Evolutionary conservation across 129 eudicot genomes (phyloP), one percentile per base, ranked within the genome.

Genomic region (Oenanthe sinensis): DNA sequence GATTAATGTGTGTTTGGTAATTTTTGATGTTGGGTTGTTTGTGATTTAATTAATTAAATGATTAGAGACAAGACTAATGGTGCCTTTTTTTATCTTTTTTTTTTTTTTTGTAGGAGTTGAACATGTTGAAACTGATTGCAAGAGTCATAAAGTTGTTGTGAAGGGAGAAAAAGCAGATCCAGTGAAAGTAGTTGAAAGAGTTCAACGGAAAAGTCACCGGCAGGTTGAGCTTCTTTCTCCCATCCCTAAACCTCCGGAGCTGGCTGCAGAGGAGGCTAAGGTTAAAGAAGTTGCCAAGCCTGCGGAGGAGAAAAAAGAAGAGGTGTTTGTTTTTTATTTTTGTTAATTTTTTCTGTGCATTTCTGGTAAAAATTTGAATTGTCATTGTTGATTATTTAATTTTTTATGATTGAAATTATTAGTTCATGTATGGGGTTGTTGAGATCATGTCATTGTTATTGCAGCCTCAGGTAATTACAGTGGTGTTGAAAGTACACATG

Each of bases 401-500:
- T 33, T 33, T 33, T 33, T 33, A 33, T 33, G 36, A 33, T 33
- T 33, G 36, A 33, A 50, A 8, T 39, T 20, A 3, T 26, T 9
- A 28, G 68, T 46, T 48, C 45, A 62, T 39, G 19, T 13, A 75
- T 52, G 7, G 28, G 76, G 69, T 75, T 74, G 77, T 85, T 71
- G 78, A 79, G 50, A 37, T 83, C 87, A 81, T 75, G 85, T 49
- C 42, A 54, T 78, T 85, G 71, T 82, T 77, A 83, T 72, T 70
- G 87, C 91, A 89, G 83, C 96, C 90, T 74, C 88, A 88, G 83
- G 93, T 90, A 79, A 87, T 90, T 77, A 88, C 87, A 44, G 96
- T 92, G 84, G 86, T 90, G 8, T 78, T 92, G 75, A 81, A 88
- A 83, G 98, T 90, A 13, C 88, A 88, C 87, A 92, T 92, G 98